Conservation (phyloP, 2,329 filamentous ascomycete genomes). For the Talaromyces funiculosus region DNA sequence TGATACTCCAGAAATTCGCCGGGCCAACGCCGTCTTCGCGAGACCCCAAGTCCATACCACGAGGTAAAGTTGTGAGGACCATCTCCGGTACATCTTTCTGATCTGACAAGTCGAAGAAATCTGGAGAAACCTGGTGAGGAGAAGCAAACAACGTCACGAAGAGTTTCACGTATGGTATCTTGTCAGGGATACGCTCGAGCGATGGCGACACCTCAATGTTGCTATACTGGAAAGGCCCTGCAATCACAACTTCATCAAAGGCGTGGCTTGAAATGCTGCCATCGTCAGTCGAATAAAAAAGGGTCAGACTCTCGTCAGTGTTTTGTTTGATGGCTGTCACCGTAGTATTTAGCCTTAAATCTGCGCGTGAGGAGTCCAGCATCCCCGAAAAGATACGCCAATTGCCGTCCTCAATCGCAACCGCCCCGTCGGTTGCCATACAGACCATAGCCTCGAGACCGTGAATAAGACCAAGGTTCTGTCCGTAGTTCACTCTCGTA, state of each 20-base stretch:
- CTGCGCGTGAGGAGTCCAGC: slow-evolving; percentile 59
- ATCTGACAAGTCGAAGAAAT: slow-evolving; percentile 63
- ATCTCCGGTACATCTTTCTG: slow-evolving; percentile 57
- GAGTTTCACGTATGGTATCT: slow-evolving; percentile 77
- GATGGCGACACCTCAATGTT: slow-evolving; percentile 52
- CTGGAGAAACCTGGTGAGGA: slow-evolving; percentile 62
- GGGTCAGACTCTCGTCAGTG: slow-evolving; percentile 38
- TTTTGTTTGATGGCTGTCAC: slow-evolving; percentile 55
- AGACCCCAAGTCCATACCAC: slow-evolving; percentile 40
- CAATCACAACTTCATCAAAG: slow-evolving; percentile 79
- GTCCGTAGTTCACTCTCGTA: slow-evolving; percentile 91
- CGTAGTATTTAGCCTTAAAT: slow-evolving; percentile 59
- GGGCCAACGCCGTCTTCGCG: slow-evolving; percentile 57
- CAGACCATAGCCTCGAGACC: slow-evolving; percentile 88
- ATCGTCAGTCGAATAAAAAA: slow-evolving; percentile 32
- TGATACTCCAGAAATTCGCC: slow-evolving; percentile 80
- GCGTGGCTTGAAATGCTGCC: slow-evolving; percentile 18
- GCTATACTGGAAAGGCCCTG: slow-evolving; percentile 76
- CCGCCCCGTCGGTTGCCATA: slow-evolving; percentile 80
- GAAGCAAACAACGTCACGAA: slow-evolving; percentile 88
- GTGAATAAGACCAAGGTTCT: slow-evolving; percentile 80
- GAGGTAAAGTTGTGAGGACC: slow-evolving; percentile 75
- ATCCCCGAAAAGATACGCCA: slow-evolving; percentile 91
- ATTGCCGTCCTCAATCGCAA: slow-evolving; percentile 76
- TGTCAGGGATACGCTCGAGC: slow-evolving; percentile 54